These are phyloP conservation scores for Dendrocalamus sinicus DNA, from an alignment of 176 grass and related monocot genomes.

Conservation along the genomic window DNA sequence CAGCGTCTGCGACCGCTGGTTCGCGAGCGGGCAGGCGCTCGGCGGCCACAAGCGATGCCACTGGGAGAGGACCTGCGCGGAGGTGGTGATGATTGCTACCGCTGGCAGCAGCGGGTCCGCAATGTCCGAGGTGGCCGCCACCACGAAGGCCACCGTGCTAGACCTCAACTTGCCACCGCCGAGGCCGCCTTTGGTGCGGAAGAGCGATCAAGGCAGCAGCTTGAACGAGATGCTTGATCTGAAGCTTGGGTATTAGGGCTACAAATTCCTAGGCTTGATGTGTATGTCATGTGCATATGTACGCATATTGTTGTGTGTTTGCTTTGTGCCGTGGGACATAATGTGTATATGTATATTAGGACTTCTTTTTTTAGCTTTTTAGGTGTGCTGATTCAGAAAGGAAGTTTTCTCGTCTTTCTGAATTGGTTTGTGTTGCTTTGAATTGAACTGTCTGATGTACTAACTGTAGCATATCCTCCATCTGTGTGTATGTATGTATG, in stretches of 20 bases:
- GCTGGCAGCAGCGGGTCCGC: not conserved
- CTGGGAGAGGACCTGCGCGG: slow-evolving; percentile 24
- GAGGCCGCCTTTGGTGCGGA: not conserved
- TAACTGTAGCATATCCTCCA: not conserved
- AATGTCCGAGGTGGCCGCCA: not conserved
- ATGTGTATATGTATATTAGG: not conserved
- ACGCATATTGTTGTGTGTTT: not conserved
- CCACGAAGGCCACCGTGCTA: slow-evolving; percentile 2
- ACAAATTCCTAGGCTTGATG: not conserved
- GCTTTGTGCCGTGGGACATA: not conserved
- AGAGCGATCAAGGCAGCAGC: not conserved
- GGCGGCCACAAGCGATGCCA: slow-evolving; percentile 80
- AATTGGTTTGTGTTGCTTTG: slow-evolving; percentile 6
- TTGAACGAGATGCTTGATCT: slow-evolving; percentile 41
- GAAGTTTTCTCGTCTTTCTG: slow-evolving; percentile 32
- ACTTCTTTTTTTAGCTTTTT: not conserved
- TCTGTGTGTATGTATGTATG: not conserved
- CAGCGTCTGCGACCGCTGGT: slow-evolving; percentile 44
- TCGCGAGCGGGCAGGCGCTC: slow-evolving; percentile 70
- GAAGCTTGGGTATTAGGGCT: slow-evolving; percentile 40
- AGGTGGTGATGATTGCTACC: not conserved
- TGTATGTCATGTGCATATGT: slow-evolving; percentile 3
- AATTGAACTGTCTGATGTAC: not conserved
- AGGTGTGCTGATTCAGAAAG: slow-evolving; percentile 39
- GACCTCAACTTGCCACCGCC: slow-evolving; percentile 56